A percentile compares a stretch with the other conserved stretches of the same genome.
phyloP scores from a whole-genome alignment of 2,329 filamentous ascomycete genomes.

The Periconia sp. region DNA sequence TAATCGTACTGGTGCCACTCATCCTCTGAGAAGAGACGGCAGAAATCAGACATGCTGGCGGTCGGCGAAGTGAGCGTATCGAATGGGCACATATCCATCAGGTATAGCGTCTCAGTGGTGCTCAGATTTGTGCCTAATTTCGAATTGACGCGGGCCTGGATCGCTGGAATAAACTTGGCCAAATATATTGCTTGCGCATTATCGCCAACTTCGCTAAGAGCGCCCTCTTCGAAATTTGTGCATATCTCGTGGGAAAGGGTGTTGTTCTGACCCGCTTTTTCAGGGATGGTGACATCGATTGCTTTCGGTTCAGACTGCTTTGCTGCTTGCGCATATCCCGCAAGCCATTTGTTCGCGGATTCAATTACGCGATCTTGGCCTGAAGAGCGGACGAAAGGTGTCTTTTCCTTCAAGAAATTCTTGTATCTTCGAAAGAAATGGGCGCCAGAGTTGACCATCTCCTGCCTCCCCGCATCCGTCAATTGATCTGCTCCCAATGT shows the following conservation, averaged over 20 bases:
- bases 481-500: slow-evolving; percentile 72
- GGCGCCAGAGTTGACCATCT: slow-evolving; percentile 76
- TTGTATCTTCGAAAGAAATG: slow-evolving; percentile 79
- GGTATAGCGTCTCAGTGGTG: slow-evolving; percentile 65
- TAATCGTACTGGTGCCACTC: slow-evolving; percentile 87
- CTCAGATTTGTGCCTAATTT: slow-evolving; percentile 73
- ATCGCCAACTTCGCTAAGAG: slow-evolving; percentile 55
- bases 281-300: slow-evolving; percentile 69
- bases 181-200: slow-evolving; percentile 64
- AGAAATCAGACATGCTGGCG: slow-evolving; percentile 71
- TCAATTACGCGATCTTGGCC: slow-evolving; percentile 73
- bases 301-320: slow-evolving; percentile 49
- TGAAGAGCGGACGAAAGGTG: slow-evolving; percentile 75
- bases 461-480: slow-evolving; percentile 69
- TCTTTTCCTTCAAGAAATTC: slow-evolving; percentile 60
- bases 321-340: slow-evolving; percentile 69
- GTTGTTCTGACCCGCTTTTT: slow-evolving; percentile 74
- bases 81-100: slow-evolving; percentile 93
- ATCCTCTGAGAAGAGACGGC: slow-evolving; percentile 70
- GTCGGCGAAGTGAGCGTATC: slow-evolving; percentile 70
- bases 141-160: slow-evolving; percentile 72
- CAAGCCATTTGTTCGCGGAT: slow-evolving; percentile 76
- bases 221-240: slow-evolving; percentile 69
- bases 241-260: slow-evolving; percentile 79
- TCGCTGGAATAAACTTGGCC: slow-evolving; percentile 68